Evolutionary conservation across 139 green algal genomes (phyloP), one percentile per base, ranked within the genome.

Genomic region (Nannochloris sp.): DNA sequence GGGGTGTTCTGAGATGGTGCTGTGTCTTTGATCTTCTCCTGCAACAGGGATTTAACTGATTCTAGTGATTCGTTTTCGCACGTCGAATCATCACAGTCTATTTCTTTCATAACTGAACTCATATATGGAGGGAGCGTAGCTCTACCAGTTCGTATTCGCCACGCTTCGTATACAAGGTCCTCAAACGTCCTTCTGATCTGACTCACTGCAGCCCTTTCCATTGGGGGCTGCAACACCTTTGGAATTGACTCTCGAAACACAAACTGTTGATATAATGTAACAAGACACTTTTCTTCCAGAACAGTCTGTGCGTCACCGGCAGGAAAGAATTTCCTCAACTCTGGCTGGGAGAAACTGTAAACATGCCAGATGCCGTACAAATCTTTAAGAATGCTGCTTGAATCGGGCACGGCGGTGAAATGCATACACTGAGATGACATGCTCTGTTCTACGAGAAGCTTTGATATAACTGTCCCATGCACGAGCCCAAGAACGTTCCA

Each of bases 111-210:
- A 17, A 25, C 43, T 16, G 46, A 17, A 28, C 23, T 48, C 40
- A 43, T 33, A 48, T 68, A 68, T 31, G 62, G 62, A 16, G n/a
- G 26, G 16, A 68, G 46, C 6, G 62, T 63, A 26, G 62, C 45
- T 26, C 23, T 33, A 4, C 62, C 62, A 43, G 30, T 13, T 43
- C 31, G 16, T 43, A 68, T 68, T 12, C 46, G 16, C n/a, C 46
- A 16, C 20, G 26, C 62, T 59, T 68, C 62, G 9, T 4, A 26
- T 0, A 63, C 5, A 33, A 68, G 12, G 23, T 68, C 62, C 20
- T 68, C 62, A 57, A 68, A 68, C 5, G 62, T 68, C n/a, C n/a
- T 62, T 40, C 62, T 56, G 26, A 63, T 57, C 20, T 58, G 48
- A 26, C 46, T 20, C 31, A 60, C 61, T 44, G 58, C 25, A 49